A percentile compares a stretch with the other conserved stretches of the same genome.
Evolutionary conservation across 768 basidiomycete species (phyloP).

Genomic region (Boletus rex-veris): DNA sequence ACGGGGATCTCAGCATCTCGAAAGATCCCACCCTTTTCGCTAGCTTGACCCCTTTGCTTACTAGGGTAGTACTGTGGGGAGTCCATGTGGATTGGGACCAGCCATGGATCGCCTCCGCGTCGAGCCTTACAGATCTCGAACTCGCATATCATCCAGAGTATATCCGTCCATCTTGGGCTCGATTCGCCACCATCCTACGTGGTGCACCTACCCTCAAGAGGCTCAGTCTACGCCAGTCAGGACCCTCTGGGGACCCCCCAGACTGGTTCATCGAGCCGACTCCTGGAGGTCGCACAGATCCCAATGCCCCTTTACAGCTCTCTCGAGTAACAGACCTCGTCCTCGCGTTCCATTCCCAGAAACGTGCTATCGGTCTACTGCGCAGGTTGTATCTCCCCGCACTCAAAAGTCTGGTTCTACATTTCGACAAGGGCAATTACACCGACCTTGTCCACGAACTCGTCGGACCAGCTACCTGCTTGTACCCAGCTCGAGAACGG

Average conservation of each 20-base stretch:
- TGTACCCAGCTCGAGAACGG: conserved; percentile 30
- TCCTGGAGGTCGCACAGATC: conserved; percentile 11
- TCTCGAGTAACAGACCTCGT: conserved; percentile 31
- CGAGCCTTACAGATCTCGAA: conserved; percentile 47
- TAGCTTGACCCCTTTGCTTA: conserved; percentile 49
- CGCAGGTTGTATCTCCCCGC: conserved; percentile 33
- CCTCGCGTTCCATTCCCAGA: conserved; percentile 52
- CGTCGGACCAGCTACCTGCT: conserved; percentile 14
- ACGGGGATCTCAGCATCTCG: conserved; percentile 38
- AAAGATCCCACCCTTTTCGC: conserved; percentile 45
- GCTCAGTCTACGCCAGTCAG: conserved; percentile 55
- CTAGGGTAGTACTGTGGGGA: conserved; percentile 54
- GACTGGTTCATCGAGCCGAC: conserved; percentile 30
- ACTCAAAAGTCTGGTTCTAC: conserved; percentile 41
- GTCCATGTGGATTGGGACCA: conserved; percentile 67
- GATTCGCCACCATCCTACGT: conserved; percentile 50
- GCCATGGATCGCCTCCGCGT: conserved; percentile 29
- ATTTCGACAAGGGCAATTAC: conserved; percentile 57
- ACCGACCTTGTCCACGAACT: conserved; percentile 46
- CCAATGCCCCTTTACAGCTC: conserved; percentile 30
- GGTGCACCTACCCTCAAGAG: conserved; percentile 50
- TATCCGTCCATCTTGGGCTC: conserved; percentile 56
- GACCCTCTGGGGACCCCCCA: conserved; percentile 44
- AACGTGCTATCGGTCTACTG: conserved; percentile 34
- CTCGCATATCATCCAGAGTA: conserved; percentile 61